A percentile compares a stretch with the other conserved stretches of the same genome.
Evolutionary conservation across 495 filamentous ascomycete genomes (phyloP).

Genomic region (Letharia lupina): DNA sequence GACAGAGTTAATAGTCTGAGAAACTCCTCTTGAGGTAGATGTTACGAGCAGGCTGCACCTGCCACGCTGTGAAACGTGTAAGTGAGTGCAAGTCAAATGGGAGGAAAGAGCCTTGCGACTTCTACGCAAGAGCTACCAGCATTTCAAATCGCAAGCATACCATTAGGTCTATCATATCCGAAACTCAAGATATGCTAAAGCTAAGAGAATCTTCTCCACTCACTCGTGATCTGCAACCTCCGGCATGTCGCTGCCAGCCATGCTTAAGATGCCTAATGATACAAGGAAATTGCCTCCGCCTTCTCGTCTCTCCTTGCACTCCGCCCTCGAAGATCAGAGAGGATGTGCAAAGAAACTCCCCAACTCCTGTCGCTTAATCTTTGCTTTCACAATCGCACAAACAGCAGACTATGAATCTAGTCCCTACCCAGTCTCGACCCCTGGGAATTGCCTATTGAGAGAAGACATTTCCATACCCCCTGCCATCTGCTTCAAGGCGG

Average conservation of each 20-base stretch:
- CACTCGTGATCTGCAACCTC: conserved; percentile 4
- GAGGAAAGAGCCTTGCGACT: background rate
- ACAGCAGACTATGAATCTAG: background rate
- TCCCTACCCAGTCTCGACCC: background rate
- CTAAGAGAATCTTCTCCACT: conserved; percentile 1
- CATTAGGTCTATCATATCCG: background rate
- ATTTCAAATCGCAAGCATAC: conserved; percentile 1
- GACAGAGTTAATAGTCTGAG: background rate
- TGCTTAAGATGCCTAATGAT: conserved; percentile 2
- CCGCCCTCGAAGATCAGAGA: background rate
- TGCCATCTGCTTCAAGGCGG: conserved; percentile 40
- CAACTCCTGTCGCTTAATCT: conserved; percentile 17
- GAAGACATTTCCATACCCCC: conserved; percentile 40
- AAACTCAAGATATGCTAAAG: conserved; percentile 3
- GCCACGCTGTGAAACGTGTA: background rate
- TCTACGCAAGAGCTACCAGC: background rate
- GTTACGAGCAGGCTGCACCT: background rate
- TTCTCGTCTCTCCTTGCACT: background rate
- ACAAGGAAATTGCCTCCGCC: background rate
- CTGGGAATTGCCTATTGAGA: conserved; percentile 24
- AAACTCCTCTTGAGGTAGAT: background rate
- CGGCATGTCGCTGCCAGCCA: background rate
- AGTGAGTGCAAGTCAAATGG: background rate
- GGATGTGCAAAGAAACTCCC: conserved; percentile 2
- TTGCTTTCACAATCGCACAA: conserved; percentile 2